Base-by-base conservation (phyloP, 2,329 filamentous ascomycete species). In the Dendryphion nanum region DNA sequence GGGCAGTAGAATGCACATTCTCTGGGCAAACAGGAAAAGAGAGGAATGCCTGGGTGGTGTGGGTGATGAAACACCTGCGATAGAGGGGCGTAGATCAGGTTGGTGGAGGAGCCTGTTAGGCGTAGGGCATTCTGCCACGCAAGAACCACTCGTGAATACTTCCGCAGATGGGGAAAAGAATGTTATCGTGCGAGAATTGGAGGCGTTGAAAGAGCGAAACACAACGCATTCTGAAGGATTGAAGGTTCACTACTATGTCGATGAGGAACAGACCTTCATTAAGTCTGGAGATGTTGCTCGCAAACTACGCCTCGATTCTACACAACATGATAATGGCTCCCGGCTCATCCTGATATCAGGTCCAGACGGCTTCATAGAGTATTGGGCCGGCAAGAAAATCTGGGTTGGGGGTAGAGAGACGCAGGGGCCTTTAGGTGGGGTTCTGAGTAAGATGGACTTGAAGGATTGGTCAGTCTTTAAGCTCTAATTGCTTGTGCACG, bases 341-440 rank as follows among this genome's bases (percentile, higher is more conserved):
- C 82, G 82, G 42, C 62, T 95, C 15, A 71, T 96, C n/a, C 73
- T 95, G 39, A 79, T 97, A 1, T 95, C 89, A 1, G 93, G 93
- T 0, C 91, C 93, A 0, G 88, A 95, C 37, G 91, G 93, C 1
- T 97, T 97, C 66, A 77, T 97, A 26, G 77, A 79, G 30, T 78
- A 85, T 47, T 87, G 86, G 67, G 88, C 89, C 2, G 91, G 93
- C 1, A 73, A 82, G 7, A 95, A 95, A 67, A 68, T 79, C 3
- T 94, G 88, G 86, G 70, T 75, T 8, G 76, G 77, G 18, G 88
- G 89, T 0, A 71, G 72, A 40, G 85, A 95, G 66, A 72, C 78
- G 8, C 89, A 95, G 56, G 90, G 90, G 0, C 74, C 78, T 0
- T 67, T 95, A 0, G 77, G 78, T 5, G 90, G 90, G 0, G 61